Conservation (phyloP, 2,329 filamentous ascomycete genomes). For the Elsinoe perseae region DNA sequence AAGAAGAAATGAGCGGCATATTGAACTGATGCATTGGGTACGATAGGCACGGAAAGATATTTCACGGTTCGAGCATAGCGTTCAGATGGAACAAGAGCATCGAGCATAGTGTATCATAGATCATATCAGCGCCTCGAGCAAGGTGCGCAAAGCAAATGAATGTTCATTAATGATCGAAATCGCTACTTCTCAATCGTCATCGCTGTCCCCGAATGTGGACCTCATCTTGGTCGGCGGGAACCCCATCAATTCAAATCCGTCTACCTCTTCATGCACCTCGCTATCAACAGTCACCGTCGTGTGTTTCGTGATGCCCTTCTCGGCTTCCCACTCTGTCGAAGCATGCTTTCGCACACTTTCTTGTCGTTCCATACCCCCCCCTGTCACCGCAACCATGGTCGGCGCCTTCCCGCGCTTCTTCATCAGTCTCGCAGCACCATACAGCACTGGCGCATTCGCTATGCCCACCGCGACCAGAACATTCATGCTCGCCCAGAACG, state of each 20-base stretch:
- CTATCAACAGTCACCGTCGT: neutral
- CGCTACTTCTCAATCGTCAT: neutral
- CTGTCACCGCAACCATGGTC: neutral
- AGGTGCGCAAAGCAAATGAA: neutral
- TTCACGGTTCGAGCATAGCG: constrained; percentile 5
- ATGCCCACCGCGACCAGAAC: neutral
- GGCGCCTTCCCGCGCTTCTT: neutral
- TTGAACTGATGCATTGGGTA: neutral
- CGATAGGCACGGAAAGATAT: neutral
- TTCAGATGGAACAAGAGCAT: neutral
- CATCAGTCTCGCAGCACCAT: neutral
- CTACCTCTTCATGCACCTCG: neutral
- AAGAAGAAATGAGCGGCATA: constrained; percentile 18
- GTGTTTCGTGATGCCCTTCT: neutral
- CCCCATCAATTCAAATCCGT: neutral
- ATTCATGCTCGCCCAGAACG: neutral
- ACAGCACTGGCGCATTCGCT: neutral
- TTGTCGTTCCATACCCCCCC: neutral
- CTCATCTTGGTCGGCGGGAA: neutral
- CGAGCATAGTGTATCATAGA: neutral
- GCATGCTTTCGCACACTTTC: neutral
- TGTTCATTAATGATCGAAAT: neutral
- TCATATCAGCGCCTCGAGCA: neutral
- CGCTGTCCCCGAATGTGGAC: neutral
- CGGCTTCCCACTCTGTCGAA: neutral